These are phyloP conservation scores for Arabidopsis lyrata DNA, from an alignment of 441 rosid genomes.

Conservation along the genomic window DNA sequence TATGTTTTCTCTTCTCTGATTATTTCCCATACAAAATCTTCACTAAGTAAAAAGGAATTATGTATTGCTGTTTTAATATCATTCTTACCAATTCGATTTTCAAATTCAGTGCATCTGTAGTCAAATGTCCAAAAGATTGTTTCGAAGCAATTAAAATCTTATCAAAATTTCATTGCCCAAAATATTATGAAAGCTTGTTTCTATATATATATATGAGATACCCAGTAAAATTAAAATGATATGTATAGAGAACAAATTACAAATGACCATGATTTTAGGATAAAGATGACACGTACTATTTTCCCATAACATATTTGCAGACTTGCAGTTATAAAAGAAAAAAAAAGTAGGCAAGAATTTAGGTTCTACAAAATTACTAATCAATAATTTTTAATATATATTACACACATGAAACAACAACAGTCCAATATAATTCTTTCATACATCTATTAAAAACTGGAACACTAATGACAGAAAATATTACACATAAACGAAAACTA, in stretches of 20 bases:
- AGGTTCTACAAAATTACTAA: too few relatives aligned
- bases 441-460: not conserved
- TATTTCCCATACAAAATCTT: not conserved
- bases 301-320: not conserved
- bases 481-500: not conserved
- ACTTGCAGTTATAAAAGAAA: not conserved
- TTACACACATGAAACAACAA: too few relatives aligned
- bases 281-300: slow-evolving; percentile 20
- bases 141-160: not conserved
- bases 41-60: not conserved
- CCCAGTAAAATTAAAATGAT: not conserved
- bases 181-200: not conserved
- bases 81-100: slow-evolving; percentile 9
- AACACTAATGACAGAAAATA: not conserved
- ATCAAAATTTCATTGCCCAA: not conserved
- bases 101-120: not conserved
- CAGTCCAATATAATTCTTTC: too few relatives aligned
- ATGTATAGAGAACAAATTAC: not conserved
- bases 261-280: slow-evolving; percentile 5
- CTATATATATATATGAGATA: not conserved
- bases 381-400: too few relatives aligned
- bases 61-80: not conserved
- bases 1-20: too few relatives aligned
- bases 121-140: slow-evolving; percentile 4
- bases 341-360: not conserved